These are phyloP conservation scores for Tagetes patula DNA, from an alignment of 129 eudicot species.

Conservation along the genomic window DNA sequence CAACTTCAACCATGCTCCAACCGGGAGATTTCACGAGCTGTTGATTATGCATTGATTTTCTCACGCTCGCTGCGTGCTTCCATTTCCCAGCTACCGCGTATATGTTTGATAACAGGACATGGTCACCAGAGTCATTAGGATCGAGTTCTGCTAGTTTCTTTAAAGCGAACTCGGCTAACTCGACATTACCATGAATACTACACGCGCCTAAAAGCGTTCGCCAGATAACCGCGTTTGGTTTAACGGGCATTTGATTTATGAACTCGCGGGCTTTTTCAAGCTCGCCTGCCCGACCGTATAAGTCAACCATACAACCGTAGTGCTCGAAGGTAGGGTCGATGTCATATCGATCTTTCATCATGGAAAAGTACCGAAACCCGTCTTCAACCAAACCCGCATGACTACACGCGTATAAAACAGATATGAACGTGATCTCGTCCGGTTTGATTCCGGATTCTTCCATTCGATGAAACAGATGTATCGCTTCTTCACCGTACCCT, in stretches of 20 bases:
- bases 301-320: constrained; percentile 48
- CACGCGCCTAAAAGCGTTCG: constrained; percentile 54
- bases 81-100: constrained; percentile 48
- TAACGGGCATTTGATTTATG: constrained; percentile 38
- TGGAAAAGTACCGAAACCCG: constrained; percentile 30
- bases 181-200: constrained; percentile 39
- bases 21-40: constrained; percentile 39
- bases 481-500: constrained; percentile 41
- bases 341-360: constrained; percentile 29
- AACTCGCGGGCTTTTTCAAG: constrained; percentile 40
- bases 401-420: constrained; percentile 44
- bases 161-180: constrained; percentile 33
- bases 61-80: constrained; percentile 34
- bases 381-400: constrained; percentile 39
- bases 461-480: constrained; percentile 36
- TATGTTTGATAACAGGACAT: constrained; percentile 44
- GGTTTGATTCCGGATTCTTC: constrained; percentile 42
- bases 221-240: constrained; percentile 43
- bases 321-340: constrained; percentile 39
- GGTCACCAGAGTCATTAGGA: constrained; percentile 43
- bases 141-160: constrained; percentile 33
- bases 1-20: constrained; percentile 45
- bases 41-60: constrained; percentile 39
- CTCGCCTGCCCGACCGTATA: constrained; percentile 43
- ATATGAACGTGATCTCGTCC: constrained; percentile 37